These are phyloP conservation scores for Panicum miliaceum DNA, from an alignment of 176 grass and related monocot species.

Conservation along the genomic window DNA sequence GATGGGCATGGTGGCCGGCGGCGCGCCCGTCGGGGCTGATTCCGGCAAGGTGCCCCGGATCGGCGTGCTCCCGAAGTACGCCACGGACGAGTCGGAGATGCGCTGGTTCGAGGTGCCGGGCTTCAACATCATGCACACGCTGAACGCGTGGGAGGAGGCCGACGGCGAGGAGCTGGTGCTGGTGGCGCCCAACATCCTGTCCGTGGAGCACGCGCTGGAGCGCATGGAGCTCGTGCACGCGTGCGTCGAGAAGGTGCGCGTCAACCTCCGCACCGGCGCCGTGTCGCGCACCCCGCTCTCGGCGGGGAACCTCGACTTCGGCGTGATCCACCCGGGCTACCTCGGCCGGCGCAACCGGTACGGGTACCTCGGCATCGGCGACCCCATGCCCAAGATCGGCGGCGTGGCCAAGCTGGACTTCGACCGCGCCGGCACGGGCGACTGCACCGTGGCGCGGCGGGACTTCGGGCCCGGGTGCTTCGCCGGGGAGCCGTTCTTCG, in stretches of 20 bases:
- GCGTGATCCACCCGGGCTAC: conserved; percentile 70
- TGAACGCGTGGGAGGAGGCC: conserved; percentile 90
- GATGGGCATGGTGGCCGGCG: conserved; percentile 74
- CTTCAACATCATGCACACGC: conserved; percentile 81
- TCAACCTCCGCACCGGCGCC: conserved; percentile 66
- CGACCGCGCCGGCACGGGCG: conserved; percentile 51
- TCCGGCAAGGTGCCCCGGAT: conserved; percentile 68
- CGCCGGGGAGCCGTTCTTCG: conserved; percentile 76
- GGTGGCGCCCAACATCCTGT: conserved; percentile 82
- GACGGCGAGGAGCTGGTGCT: conserved; percentile 63
- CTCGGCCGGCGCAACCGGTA: conserved; percentile 74
- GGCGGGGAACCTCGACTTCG: conserved; percentile 76
- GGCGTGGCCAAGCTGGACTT: conserved; percentile 84
- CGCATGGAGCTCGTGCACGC: conserved; percentile 71
- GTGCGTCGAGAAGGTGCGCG: conserved; percentile 76
- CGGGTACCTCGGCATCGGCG: conserved; percentile 66
- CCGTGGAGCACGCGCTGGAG: conserved; percentile 83
- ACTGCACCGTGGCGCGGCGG: conserved; percentile 72
- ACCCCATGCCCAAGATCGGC: conserved; percentile 78
- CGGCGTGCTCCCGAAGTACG: conserved; percentile 71
- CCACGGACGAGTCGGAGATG: conserved; percentile 81
- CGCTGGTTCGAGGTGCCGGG: conserved; percentile 87
- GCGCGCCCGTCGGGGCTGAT: conserved; percentile 67
- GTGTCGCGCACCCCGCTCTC: conserved; percentile 75
- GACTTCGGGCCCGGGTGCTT: conserved; percentile 73